Percentiles rank a stretch among this genome's conserved stretches.
Conservation (phyloP, 768 basidiomycete species). For the Russula sp. region DNA sequence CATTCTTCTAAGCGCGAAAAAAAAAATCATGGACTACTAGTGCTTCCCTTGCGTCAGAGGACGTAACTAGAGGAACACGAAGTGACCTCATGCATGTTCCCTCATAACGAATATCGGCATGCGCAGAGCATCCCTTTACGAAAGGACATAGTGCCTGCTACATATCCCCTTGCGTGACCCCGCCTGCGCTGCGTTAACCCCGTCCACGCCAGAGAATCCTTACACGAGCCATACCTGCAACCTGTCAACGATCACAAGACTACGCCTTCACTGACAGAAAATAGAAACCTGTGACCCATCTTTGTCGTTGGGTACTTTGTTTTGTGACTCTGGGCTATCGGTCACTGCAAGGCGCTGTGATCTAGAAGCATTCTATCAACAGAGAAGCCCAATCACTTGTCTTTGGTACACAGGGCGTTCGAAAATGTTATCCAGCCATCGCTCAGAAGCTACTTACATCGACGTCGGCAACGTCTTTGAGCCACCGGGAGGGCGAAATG, state of each 20-base stretch:
- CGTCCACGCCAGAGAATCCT: conserved; percentile 2
- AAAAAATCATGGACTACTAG: background rate
- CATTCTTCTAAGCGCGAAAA: background rate
- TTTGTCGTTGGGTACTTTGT: background rate
- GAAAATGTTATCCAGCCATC: background rate
- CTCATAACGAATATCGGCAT: background rate
- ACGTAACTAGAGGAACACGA: conserved; percentile 11
- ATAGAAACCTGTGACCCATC: background rate
- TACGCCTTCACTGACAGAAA: background rate
- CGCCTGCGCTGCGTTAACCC: background rate
- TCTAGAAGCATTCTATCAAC: background rate
- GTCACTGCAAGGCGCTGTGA: background rate
- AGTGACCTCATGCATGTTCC: conserved; percentile 5
- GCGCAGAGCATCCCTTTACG: background rate
- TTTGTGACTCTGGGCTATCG: background rate
- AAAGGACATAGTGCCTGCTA: background rate
- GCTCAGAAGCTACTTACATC: background rate
- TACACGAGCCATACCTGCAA: background rate
- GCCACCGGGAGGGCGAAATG: conserved; percentile 2
- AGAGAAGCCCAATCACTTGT: background rate
- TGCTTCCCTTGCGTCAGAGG: conserved; percentile 12
- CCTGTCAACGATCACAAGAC: conserved; percentile 9
- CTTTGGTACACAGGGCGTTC: background rate
- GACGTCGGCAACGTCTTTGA: conserved; percentile 10
- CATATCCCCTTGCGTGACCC: background rate